Conservation (phyloP, 164 flowering plant species). For the Malania oleifera region DNA sequence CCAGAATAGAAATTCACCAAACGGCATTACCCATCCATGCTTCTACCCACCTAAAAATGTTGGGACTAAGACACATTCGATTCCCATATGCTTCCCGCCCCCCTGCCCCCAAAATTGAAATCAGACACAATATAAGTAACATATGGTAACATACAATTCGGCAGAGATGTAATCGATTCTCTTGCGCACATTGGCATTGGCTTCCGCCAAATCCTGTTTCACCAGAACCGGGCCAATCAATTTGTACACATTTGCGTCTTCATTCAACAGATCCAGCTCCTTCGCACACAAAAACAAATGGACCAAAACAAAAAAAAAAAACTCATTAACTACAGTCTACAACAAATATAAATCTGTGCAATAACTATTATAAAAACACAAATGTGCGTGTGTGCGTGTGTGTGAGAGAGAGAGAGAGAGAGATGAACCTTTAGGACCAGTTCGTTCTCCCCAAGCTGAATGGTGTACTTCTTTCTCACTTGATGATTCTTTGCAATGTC, state of each 20-base stretch:
- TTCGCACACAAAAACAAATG: constrained; percentile 20
- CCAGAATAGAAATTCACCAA: no score
- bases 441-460: constrained; percentile 97
- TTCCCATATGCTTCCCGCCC: no score
- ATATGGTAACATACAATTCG: constrained; percentile 66
- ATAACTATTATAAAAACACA: not conserved
- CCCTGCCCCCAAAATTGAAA: no score
- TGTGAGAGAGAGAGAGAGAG: not conserved
- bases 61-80: no score
- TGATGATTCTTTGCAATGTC: constrained; percentile 90
- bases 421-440: constrained; percentile 81
- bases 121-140: no score
- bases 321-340: not conserved
- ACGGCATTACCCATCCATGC: no score
- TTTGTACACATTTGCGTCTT: constrained; percentile 86
- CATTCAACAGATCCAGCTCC: constrained; percentile 88
- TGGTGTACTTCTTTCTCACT: constrained; percentile 92
- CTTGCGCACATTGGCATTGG: constrained; percentile 94
- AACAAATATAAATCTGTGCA: not conserved
- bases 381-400: no score
- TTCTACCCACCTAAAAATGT: no score
- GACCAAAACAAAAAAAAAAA: not conserved
- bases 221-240: constrained; percentile 97
- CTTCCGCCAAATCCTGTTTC: constrained; percentile 97
- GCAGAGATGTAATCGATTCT: constrained; percentile 93